Base-by-base conservation (phyloP, 2,329 filamentous ascomycete species). In the Pseudogymnoascus verrucosus region DNA sequence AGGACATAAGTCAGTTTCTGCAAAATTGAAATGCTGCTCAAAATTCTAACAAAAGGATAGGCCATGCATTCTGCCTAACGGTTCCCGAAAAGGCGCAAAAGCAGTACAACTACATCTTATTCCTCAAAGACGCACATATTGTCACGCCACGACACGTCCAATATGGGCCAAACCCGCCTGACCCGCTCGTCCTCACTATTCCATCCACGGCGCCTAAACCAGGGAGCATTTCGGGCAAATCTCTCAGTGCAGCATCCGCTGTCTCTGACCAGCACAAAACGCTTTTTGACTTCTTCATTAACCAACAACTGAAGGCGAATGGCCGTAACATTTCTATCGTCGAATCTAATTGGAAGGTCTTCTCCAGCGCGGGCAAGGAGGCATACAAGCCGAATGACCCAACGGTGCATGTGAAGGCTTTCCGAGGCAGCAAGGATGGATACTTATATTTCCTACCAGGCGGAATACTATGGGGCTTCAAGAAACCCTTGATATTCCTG, bases 391-490 rank as follows among this genome's bases (percentile, higher is more conserved):
- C 73, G 6, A 79, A 78, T 62, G 86, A 89, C 67, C 83, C 81
- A 69, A 85, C 86, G 0, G 85, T 88, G 16, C 85, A 88, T 68
- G 82, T 89, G 51, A 85, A 83, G 69, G 86, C 82, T 1, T 88
- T 88, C 74, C 79, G 86, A 51, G 87, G 87, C 19, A 86, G 82
- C 64, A 89, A 89, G 72, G 87, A 89, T 65, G 87, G 86, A 0
- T 88, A 82, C 67, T 76, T 89, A 0, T 89, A 88, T 70, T 88
- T 89, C 71, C 75, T 89, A 14, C 81, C 85, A 34, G 85, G 79
- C 26, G 87, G 87, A 12, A 88, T 89, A 62, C 72, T 89, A 6
- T 89, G 86, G 85, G 86, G 80, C 0, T 89, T 87, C 77, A 89
- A 88, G 74, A 89, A 89, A 73, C 87, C 87, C 0, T 72, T 89